These are phyloP conservation scores for Dalbergia cochinchinensis DNA, from an alignment of 306 rosid genomes.

Conservation along the genomic window DNA sequence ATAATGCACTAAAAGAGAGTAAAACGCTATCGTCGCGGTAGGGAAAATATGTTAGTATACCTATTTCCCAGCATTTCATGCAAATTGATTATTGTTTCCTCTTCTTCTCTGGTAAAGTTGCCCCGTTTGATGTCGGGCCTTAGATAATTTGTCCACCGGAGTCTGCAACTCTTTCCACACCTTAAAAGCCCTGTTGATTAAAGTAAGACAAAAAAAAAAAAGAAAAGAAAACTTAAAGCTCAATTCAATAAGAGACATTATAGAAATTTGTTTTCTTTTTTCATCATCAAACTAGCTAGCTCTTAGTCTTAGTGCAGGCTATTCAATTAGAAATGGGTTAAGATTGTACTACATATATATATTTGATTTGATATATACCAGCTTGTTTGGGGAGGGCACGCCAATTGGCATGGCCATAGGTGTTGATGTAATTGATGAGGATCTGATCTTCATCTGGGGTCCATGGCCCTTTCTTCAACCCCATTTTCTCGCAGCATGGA, in stretches of 20 bases:
- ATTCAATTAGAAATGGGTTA: background rate
- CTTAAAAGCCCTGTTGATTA: conserved; percentile 62
- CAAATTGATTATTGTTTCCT: conserved; percentile 62
- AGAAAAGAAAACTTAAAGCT: too few relatives aligned
- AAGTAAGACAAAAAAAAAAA: too few relatives aligned
- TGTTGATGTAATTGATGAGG: conserved; percentile 63
- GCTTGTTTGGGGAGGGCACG: conserved; percentile 81
- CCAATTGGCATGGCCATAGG: conserved; percentile 78
- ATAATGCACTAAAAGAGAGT: background rate
- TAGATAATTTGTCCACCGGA: conserved; percentile 78
- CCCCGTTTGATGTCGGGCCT: conserved; percentile 85
- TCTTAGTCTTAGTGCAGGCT: background rate
- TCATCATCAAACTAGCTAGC: background rate
- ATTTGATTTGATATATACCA: conserved; percentile 54
- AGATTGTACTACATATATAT: background rate
- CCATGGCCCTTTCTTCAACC: conserved; percentile 88
- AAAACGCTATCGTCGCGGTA: background rate
- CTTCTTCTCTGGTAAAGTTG: conserved; percentile 73
- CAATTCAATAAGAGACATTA: too few relatives aligned
- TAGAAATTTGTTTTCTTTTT: too few relatives aligned
- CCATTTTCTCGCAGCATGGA: conserved; percentile 82
- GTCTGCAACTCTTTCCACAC: conserved; percentile 92
- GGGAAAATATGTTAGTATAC: conserved; percentile 31
- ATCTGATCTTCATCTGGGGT: conserved; percentile 69
- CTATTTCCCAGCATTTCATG: conserved; percentile 78